Conservation (phyloP, 495 filamentous ascomycete genomes). For the Beverwykella pulmonaria region DNA sequence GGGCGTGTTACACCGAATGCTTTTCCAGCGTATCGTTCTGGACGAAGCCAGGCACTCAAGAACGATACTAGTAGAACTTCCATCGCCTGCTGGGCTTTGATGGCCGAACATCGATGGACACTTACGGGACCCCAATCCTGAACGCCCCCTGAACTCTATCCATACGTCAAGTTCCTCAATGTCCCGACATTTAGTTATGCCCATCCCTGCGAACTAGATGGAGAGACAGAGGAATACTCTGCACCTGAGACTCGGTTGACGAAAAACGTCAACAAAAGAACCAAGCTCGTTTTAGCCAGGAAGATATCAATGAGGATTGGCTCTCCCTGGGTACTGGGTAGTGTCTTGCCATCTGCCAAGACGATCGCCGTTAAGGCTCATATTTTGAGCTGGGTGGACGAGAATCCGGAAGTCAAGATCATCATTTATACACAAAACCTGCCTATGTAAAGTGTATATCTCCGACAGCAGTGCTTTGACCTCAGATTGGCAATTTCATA, state of each 20-base stretch:
- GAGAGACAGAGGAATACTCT: neutral
- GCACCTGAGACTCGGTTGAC: conserved; percentile 8
- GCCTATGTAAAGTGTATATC: conserved; percentile 26
- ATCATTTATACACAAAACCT: conserved; percentile 49
- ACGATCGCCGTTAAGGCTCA: conserved; percentile 46
- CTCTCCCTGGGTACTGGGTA: conserved; percentile 38
- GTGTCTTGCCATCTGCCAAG: conserved; percentile 45
- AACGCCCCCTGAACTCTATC: conserved; percentile 60
- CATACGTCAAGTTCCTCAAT: conserved; percentile 63
- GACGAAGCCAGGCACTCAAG: conserved; percentile 69
- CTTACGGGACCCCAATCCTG: conserved; percentile 64
- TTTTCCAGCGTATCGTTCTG: conserved; percentile 59
- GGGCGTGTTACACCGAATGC: conserved; percentile 54
- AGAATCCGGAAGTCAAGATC: conserved; percentile 44
- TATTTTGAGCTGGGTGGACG: conserved; percentile 44
- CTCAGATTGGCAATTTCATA: neutral
- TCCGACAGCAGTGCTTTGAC: neutral
- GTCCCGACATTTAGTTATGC: conserved; percentile 43
- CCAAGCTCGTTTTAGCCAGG: conserved; percentile 4
- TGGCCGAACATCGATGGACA: conserved; percentile 60
- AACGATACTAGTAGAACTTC: conserved; percentile 55
- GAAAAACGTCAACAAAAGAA: conserved; percentile 11
- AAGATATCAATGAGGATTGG: conserved; percentile 41
- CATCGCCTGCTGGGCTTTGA: conserved; percentile 57
- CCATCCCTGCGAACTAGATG: conserved; percentile 6